Percentiles rank a stretch among this genome's conserved stretches.
Evolutionary conservation across 2,329 filamentous ascomycete species (phyloP).

Genomic region (Cytospora mali): DNA sequence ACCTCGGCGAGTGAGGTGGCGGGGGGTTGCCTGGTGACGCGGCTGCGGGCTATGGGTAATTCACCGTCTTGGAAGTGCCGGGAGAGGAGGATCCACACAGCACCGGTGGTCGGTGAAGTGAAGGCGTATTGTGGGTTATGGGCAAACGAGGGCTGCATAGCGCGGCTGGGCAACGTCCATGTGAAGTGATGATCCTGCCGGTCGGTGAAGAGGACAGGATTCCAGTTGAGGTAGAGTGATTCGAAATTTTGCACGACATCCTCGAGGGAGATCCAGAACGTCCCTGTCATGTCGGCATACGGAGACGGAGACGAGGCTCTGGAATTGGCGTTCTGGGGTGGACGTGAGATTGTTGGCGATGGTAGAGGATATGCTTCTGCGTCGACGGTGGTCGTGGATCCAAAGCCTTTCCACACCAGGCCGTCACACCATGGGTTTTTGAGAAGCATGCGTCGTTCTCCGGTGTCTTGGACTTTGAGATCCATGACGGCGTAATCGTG

Average conservation of each 20-base stretch:
- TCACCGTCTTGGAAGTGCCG: constrained; percentile 80
- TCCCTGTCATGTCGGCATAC: constrained; percentile 59
- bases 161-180: constrained; percentile 65
- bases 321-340: constrained; percentile 22
- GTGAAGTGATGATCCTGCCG: constrained; percentile 89
- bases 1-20: constrained; percentile 45
- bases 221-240: constrained; percentile 97
- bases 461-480: constrained; percentile 62
- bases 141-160: constrained; percentile 57
- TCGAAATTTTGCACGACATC: constrained; percentile 91
- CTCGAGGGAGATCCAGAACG: constrained; percentile 91
- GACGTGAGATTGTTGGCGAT: constrained; percentile 25
- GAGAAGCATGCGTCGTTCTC: constrained; percentile 71
- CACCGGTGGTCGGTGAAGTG: constrained; percentile 58
- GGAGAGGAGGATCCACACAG: constrained; percentile 82
- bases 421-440: constrained; percentile 97
- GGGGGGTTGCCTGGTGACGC: constrained; percentile 30
- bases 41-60: constrained; percentile 55
- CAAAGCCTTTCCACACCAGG: constrained; percentile 67
- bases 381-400: constrained; percentile 38
- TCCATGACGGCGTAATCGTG: constrained; percentile 94
- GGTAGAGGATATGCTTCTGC: constrained; percentile 30
- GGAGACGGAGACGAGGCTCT: constrained; percentile 32
- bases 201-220: constrained; percentile 77
- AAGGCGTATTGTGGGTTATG: constrained; percentile 75